Evolutionary conservation across 345 rosid genomes (phyloP).

Genomic region (Linum trigynum): DNA sequence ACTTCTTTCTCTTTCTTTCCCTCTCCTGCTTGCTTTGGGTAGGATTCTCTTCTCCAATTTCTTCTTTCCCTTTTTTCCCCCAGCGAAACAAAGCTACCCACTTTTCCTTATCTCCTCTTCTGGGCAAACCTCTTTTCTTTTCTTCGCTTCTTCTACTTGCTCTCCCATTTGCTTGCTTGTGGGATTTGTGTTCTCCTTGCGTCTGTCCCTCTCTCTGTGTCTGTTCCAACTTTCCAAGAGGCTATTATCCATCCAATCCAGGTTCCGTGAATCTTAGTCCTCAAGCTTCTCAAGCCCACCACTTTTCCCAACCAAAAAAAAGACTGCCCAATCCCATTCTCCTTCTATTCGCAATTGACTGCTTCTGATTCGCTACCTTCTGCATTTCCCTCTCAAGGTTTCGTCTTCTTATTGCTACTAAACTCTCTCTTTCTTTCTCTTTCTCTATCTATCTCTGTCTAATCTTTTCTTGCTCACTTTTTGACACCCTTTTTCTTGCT

Average conservation of each 20-base stretch:
- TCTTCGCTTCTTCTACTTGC: not conserved
- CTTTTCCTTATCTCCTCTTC: not conserved
- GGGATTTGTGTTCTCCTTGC: not conserved
- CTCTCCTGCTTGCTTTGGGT: slow-evolving; percentile 11
- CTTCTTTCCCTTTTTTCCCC: not conserved
- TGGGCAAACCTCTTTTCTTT: not conserved
- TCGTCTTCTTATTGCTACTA: slow-evolving; percentile 14
- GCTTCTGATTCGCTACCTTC: slow-evolving; percentile 6
- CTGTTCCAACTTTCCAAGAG: not conserved
- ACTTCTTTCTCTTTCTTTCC: not conserved
- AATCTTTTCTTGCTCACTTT: slow-evolving; percentile 12
- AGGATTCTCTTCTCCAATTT: not conserved
- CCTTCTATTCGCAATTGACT: slow-evolving; percentile 15
- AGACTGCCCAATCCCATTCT: slow-evolving; percentile 13
- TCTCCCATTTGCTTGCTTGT: too few relatives aligned
- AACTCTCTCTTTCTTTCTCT: not conserved
- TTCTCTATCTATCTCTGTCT: not conserved
- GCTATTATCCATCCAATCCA: not conserved
- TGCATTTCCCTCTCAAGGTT: slow-evolving; percentile 12
- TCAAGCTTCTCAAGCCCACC: slow-evolving; percentile 30
- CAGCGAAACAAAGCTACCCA: not conserved
- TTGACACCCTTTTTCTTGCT: not conserved
- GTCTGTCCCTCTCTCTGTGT: not conserved
- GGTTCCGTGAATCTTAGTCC: slow-evolving; percentile 45
- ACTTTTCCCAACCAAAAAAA: slow-evolving; percentile 13